Evolutionary conservation across 2,329 filamentous ascomycete species (phyloP), one percentile per base, ranked within the genome.

Genomic region (Mycocentrospora acerina): DNA sequence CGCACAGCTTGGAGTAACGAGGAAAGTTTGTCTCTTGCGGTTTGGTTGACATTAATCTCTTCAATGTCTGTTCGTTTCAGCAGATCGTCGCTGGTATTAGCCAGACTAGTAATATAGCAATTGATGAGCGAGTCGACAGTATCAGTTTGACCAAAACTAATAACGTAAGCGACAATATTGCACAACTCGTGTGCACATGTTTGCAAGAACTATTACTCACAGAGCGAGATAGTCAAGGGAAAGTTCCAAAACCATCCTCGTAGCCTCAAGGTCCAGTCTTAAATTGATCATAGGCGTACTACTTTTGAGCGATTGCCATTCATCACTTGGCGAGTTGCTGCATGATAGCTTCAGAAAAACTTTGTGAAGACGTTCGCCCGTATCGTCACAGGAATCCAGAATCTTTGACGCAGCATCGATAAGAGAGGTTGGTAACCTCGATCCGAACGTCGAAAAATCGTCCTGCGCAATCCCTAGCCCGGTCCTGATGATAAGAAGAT

Each of bases 401-500:
- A 62, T 48, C n/a, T 57, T 52, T n/a, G 53, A 53, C 4, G 56
- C 36, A 10, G 61, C 54, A 28, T 61, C 54, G 18, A 61, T 16
- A 13, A 63, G 44, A 7, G 53, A 45, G 1, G 35, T n/a, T 1
- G 59, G 59, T 16, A 63, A 24, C 7, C 41, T 49, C 3, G 44
- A 41, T 13, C 40, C 46, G 14, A 39, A 37, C 2, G 42, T 34
- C 4, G 59, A 53, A 34, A 64, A 61, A 36, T 65, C 62, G 37
- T 63, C 59, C 33, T 62, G 59, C 9, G 56, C 51, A 39, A 65
- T 54, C 33, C 60, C 57, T 13, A 65, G 48, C 2, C 55, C 56
- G 7, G 57, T 55, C n/a, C 53, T 58, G 42, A 64, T 56, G 18
- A 62, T 53, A n/a, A 63, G 42, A 19, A 65, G 51, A 26, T 64